Conservation (phyloP, 257 asterid species). For the Nicotiana undulata region DNA sequence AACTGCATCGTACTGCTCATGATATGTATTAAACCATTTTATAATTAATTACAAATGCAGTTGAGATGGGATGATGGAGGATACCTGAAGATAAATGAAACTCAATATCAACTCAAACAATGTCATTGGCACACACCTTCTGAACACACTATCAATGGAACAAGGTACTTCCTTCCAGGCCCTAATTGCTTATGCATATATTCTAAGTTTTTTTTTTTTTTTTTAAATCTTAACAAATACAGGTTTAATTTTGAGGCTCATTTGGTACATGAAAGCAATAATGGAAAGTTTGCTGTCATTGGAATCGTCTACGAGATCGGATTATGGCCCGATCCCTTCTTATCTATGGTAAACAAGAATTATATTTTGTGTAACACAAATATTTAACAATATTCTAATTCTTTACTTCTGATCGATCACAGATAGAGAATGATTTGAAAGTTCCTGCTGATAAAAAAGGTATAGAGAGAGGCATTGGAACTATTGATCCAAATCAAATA, state of each 20-base stretch:
- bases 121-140: constrained; percentile 66
- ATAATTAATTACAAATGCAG: constrained; percentile 21
- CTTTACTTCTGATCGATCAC: background rate
- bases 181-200: background rate
- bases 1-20: background rate
- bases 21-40: background rate
- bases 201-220: too few relatives aligned
- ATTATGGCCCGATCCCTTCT: background rate
- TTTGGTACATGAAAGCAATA: background rate
- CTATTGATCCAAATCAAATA: constrained; percentile 28
- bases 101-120: constrained; percentile 36
- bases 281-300: background rate
- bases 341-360: background rate
- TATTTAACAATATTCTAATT: background rate
- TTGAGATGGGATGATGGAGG: constrained; percentile 50
- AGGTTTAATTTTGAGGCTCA: constrained; percentile 4
- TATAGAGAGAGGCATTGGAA: constrained; percentile 20
- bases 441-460: constrained; percentile 11
- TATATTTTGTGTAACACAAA: background rate
- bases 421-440: constrained; percentile 29
- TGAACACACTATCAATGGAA: constrained; percentile 53
- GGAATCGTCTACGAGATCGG: constrained; percentile 31
- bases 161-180: constrained; percentile 17
- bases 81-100: constrained; percentile 40
- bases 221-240: background rate